Evolutionary conservation across 176 grass and related monocot genomes (phyloP).

Genomic region (Juncus inflexus): DNA sequence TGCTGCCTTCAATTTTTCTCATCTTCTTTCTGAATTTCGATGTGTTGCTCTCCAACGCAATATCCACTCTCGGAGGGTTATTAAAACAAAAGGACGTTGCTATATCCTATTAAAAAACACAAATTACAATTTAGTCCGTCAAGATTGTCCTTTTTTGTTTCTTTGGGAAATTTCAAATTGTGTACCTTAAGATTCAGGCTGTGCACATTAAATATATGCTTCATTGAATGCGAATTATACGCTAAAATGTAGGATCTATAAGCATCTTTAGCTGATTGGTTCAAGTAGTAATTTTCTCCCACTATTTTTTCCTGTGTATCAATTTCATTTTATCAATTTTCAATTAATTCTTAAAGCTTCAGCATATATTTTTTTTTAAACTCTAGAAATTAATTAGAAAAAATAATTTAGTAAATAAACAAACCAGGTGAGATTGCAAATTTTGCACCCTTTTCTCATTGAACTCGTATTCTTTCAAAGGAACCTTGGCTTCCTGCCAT

Average conservation of each 20-base stretch:
- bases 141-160: background rate
- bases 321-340: background rate
- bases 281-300: conserved; percentile 16
- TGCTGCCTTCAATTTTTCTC: conserved; percentile 55
- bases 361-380: background rate
- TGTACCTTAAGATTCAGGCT: conserved; percentile 14
- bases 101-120: conserved; percentile 7
- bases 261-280: conserved; percentile 15
- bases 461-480: conserved; percentile 12
- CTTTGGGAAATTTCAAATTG: background rate
- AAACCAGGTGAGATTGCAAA: conserved; percentile 9
- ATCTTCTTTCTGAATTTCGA: conserved; percentile 73
- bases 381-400: background rate
- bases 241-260: conserved; percentile 16
- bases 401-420: background rate
- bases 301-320: conserved; percentile 18
- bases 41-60: conserved; percentile 75
- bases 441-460: background rate
- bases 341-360: background rate
- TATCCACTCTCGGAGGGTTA: conserved; percentile 14
- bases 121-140: background rate
- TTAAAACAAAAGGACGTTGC: conserved; percentile 18
- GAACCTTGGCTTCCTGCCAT: background rate
- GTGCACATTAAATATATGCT: conserved; percentile 13
- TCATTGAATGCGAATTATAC: conserved; percentile 16